phyloP scores from a whole-genome alignment of 371 early-diverging fungal genomes.

The Mortierella sp. region DNA sequence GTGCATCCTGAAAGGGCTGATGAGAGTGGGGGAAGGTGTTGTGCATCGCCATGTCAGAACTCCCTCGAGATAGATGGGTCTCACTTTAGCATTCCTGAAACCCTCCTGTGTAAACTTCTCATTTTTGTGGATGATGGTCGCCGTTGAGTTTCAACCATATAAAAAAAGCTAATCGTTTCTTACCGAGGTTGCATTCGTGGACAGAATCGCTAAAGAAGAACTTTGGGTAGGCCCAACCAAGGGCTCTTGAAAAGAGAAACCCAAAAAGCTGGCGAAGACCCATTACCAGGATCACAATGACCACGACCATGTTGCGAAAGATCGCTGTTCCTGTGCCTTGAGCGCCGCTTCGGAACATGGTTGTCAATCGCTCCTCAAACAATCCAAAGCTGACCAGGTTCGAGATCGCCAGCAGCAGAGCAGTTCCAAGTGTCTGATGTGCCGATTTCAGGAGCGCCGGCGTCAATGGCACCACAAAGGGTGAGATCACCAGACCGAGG shows the following conservation, averaged over 20 bases:
- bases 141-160: too few relatives aligned
- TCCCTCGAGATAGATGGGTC: not conserved
- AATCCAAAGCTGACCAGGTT: slow-evolving; percentile 33
- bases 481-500: slow-evolving; percentile 29
- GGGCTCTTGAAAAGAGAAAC: slow-evolving; percentile 65
- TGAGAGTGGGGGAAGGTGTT: not conserved
- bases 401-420: slow-evolving; percentile 21
- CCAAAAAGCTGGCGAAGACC: slow-evolving; percentile 62
- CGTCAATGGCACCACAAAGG: slow-evolving; percentile 38
- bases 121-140: too few relatives aligned
- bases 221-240: slow-evolving; percentile 69
- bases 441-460: slow-evolving; percentile 19
- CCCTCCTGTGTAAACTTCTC: too few relatives aligned
- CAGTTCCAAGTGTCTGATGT: slow-evolving; percentile 17
- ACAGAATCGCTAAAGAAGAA: slow-evolving; percentile 71
- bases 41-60: too few relatives aligned
- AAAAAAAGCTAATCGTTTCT: too few relatives aligned
- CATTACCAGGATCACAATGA: slow-evolving; percentile 40
- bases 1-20: not conserved
- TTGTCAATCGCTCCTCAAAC: slow-evolving; percentile 48
- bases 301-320: slow-evolving; percentile 38
- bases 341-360: slow-evolving; percentile 2
- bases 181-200: slow-evolving; percentile 74
- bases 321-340: slow-evolving; percentile 18
- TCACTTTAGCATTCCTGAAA: too few relatives aligned